Conservation (phyloP, 768 basidiomycete genomes). For the Lenzites betulinus region DNA sequence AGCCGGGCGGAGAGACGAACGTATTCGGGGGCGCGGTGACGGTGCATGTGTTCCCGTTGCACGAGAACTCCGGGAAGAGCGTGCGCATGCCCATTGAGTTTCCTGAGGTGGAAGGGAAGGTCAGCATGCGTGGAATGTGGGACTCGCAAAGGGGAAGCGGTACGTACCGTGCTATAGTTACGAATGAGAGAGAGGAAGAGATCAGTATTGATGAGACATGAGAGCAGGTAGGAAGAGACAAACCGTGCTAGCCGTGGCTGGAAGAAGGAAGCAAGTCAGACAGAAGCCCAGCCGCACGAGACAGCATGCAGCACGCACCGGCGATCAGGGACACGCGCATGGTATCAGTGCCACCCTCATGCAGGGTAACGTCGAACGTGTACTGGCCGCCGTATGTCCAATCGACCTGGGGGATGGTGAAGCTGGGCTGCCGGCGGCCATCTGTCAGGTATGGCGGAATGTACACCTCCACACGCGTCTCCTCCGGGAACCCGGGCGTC, state of each 20-base stretch:
- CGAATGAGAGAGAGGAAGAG: background rate
- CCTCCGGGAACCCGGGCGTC: slow-evolving; percentile 64
- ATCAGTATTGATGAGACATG: background rate
- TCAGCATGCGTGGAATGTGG: background rate
- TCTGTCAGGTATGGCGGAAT: slow-evolving; percentile 81
- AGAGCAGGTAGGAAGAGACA: background rate
- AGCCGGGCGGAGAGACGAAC: slow-evolving; percentile 69
- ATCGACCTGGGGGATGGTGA: slow-evolving; percentile 58
- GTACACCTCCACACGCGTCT: slow-evolving; percentile 80
- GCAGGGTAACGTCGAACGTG: slow-evolving; percentile 48
- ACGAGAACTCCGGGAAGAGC: slow-evolving; percentile 73
- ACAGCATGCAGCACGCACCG: slow-evolving; percentile 41
- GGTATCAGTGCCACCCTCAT: slow-evolving; percentile 42
- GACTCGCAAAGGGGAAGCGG: background rate
- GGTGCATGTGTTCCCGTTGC: slow-evolving; percentile 68
- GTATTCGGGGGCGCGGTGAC: slow-evolving; percentile 78
- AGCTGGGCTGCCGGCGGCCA: slow-evolving; percentile 62
- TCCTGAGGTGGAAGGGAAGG: background rate
- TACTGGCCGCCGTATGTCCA: slow-evolving; percentile 62
- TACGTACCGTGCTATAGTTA: slow-evolving; percentile 16
- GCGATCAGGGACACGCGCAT: slow-evolving; percentile 68
- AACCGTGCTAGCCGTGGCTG: slow-evolving; percentile 71
- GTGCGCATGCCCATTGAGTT: slow-evolving; percentile 75
- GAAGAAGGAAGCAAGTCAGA: slow-evolving; percentile 12
- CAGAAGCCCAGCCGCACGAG: background rate